Percentiles rank a stretch among this genome's conserved stretches.
Conservation (phyloP, 1,284 basidiomycete genomes). For the Neolentinus lepideus region DNA sequence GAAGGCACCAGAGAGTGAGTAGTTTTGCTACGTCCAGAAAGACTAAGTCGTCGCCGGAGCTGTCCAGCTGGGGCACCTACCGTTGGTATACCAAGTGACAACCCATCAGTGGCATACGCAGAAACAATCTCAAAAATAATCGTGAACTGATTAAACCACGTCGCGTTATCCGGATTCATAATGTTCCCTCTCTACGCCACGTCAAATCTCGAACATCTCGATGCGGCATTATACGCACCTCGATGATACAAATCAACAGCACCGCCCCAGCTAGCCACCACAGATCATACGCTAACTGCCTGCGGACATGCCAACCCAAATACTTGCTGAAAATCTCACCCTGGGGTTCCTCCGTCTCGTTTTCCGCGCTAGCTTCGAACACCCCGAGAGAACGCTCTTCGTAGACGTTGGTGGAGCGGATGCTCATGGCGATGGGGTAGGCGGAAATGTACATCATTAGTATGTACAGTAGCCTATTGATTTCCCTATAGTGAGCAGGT, state of each 20-base stretch:
- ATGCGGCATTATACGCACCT: constrained; percentile 24
- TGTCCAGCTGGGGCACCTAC: constrained; percentile 24
- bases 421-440: constrained; percentile 53
- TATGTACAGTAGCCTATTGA: constrained; percentile 59
- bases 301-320: constrained; percentile 55
- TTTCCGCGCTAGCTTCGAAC: constrained; percentile 45
- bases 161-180: constrained; percentile 40
- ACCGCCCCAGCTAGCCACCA: constrained; percentile 44
- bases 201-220: neutral
- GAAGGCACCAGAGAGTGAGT: constrained; percentile 60
- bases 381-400: constrained; percentile 43
- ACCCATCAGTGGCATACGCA: constrained; percentile 64
- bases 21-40: constrained; percentile 35
- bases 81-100: constrained; percentile 61
- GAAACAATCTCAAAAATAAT: constrained; percentile 60
- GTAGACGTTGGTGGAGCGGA: constrained; percentile 79
- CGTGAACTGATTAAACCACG: constrained; percentile 64
- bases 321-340: constrained; percentile 48
- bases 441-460: constrained; percentile 69
- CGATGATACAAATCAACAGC: constrained; percentile 57
- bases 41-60: too few relatives aligned
- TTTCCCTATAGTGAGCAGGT: neutral
- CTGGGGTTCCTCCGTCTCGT: constrained; percentile 38
- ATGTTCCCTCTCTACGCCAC: constrained; percentile 35
- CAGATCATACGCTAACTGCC: constrained; percentile 59